These are phyloP conservation scores for Ceriops tagal DNA, from an alignment of 345 rosid species.

Conservation along the genomic window DNA sequence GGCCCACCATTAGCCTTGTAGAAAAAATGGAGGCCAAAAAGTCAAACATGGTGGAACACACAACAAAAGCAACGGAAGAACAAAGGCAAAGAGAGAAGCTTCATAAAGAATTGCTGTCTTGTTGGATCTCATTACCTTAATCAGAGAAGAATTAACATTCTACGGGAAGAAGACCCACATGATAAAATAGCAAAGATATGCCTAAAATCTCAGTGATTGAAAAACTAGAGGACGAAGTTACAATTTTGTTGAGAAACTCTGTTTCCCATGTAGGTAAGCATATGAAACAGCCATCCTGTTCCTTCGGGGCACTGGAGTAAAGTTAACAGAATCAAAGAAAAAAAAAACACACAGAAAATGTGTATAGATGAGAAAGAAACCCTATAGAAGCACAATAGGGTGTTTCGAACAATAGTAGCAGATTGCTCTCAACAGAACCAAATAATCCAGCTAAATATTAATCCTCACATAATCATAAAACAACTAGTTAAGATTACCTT, in stretches of 20 bases:
- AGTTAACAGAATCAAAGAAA: too few relatives aligned
- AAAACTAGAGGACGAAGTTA: too few relatives aligned
- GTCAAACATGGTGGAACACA: not conserved
- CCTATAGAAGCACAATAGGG: too few relatives aligned
- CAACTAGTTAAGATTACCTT: slow-evolving; percentile 40
- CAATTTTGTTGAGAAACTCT: too few relatives aligned
- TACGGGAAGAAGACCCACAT: not conserved
- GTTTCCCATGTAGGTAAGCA: too few relatives aligned
- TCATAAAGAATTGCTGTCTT: too few relatives aligned
- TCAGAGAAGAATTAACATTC: not conserved
- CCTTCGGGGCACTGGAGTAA: too few relatives aligned
- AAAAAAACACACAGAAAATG: too few relatives aligned
- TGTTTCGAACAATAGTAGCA: too few relatives aligned
- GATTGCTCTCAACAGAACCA: not conserved
- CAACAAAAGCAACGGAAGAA: slow-evolving; percentile 1
- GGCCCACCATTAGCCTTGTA: not conserved
- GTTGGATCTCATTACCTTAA: not conserved
- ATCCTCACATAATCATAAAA: not conserved
- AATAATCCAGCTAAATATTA: not conserved
- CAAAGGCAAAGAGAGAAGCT: not conserved
- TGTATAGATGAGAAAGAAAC: too few relatives aligned
- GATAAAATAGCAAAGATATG: not conserved
- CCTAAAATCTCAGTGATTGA: too few relatives aligned
- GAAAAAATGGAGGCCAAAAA: not conserved
- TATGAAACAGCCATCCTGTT: too few relatives aligned